These are phyloP conservation scores for Psilocybe sp. DNA, from an alignment of 768 basidiomycete species.

Conservation along the genomic window DNA sequence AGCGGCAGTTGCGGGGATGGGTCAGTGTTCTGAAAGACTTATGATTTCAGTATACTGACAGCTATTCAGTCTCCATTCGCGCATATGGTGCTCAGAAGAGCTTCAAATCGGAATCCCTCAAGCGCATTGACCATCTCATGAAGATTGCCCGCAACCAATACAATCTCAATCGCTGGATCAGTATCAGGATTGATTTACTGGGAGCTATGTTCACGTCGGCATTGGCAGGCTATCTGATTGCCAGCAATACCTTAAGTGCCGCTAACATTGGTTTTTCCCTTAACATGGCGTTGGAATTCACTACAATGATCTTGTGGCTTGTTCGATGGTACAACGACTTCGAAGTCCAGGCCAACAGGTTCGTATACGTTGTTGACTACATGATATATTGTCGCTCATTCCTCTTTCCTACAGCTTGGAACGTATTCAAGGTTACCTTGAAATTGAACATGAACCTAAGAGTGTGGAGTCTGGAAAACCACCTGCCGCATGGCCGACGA, in stretches of 20 bases:
- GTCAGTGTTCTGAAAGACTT: constrained; percentile 22
- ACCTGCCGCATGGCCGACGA: constrained; percentile 67
- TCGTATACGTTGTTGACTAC: constrained; percentile 1
- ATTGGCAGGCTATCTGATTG: constrained; percentile 55
- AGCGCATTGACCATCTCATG: constrained; percentile 53
- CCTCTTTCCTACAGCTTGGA: constrained; percentile 33
- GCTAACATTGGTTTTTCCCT: constrained; percentile 53
- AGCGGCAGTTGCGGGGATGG: constrained; percentile 50
- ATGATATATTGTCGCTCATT: neutral
- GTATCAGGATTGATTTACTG: constrained; percentile 55
- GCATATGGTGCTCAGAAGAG: constrained; percentile 61
- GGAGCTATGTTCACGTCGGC: constrained; percentile 53
- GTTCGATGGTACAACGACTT: constrained; percentile 43
- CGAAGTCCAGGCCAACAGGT: constrained; percentile 46
- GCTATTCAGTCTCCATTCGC: constrained; percentile 48
- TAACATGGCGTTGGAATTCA: constrained; percentile 60
- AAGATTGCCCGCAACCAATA: constrained; percentile 46
- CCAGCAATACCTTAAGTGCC: constrained; percentile 31
- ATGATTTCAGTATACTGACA: neutral
- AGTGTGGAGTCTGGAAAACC: constrained; percentile 41
- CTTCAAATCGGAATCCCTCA: constrained; percentile 45
- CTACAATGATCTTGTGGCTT: constrained; percentile 51
- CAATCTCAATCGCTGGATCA: constrained; percentile 48
- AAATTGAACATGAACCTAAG: constrained; percentile 56
- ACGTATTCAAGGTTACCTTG: constrained; percentile 65